A percentile compares a stretch with the other conserved stretches of the same genome.
Conservation (phyloP, 306 rosid species). For the Argentina anserina region DNA sequence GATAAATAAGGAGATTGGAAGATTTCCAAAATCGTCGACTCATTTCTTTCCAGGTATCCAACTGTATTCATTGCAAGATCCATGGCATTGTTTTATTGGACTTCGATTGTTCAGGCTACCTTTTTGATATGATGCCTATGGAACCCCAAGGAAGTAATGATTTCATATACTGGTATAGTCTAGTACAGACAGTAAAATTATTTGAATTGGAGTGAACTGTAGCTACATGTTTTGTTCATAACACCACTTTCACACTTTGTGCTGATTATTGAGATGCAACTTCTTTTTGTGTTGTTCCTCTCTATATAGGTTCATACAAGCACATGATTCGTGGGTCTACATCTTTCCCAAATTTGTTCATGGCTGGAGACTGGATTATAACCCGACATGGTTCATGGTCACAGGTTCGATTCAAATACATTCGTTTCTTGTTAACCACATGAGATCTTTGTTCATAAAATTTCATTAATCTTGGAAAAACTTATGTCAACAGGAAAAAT, state of each 20-base stretch:
- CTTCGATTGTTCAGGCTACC: neutral
- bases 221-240: neutral
- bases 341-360: conserved; percentile 47
- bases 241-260: neutral
- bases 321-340: conserved; percentile 47
- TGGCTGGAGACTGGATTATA: conserved; percentile 66
- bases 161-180: neutral
- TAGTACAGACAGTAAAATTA: neutral
- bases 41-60: conserved; percentile 56
- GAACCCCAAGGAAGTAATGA: neutral
- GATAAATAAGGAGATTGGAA: conserved; percentile 36
- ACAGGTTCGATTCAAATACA: conserved; percentile 32
- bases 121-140: neutral
- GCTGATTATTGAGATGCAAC: neutral
- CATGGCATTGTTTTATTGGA: neutral
- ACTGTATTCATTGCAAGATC: neutral
- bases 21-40: conserved; percentile 43
- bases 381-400: conserved; percentile 64
- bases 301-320: conserved; percentile 45
- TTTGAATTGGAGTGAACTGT: neutral
- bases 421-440: neutral
- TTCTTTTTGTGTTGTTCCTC: neutral
- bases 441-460: neutral
- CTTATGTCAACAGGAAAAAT: conserved; percentile 40
- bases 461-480: neutral